A percentile compares a stretch with the other conserved stretches of the same genome.
Evolutionary conservation across 148 eudicot species (phyloP).

Genomic region (Vaccinium corymbosum): DNA sequence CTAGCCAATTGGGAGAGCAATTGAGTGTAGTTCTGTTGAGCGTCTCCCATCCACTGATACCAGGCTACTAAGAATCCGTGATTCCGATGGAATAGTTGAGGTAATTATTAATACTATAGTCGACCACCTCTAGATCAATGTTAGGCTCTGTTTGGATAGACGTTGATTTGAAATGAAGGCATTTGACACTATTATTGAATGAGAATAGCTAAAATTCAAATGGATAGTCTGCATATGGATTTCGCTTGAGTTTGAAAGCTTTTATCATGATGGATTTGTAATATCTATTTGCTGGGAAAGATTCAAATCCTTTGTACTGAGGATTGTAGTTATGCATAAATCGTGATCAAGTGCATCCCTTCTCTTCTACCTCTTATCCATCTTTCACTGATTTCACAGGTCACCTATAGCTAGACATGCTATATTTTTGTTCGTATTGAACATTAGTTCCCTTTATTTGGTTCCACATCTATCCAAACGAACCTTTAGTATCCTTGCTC

Average conservation of each 20-base stretch:
- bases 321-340: background rate
- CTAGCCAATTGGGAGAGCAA: constrained; percentile 87
- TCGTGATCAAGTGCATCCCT: background rate
- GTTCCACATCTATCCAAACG: background rate
- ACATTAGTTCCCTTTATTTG: background rate
- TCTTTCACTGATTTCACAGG: background rate
- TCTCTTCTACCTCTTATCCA: background rate
- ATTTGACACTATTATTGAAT: background rate
- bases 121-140: background rate
- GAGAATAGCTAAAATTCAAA: background rate
- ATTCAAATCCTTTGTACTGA: background rate
- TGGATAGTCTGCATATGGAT: background rate
- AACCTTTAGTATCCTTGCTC: background rate
- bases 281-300: background rate
- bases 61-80: constrained; percentile 76
- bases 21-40: constrained; percentile 75
- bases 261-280: background rate
- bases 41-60: constrained; percentile 87
- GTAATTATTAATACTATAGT: constrained; percentile 26
- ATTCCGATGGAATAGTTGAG: constrained; percentile 80
- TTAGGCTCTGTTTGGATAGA: background rate
- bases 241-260: background rate
- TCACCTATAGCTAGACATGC: background rate
- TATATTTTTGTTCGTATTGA: background rate
- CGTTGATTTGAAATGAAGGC: background rate